These are phyloP conservation scores for Cyberlindnera samutprakarnensis DNA, from an alignment of 805 yeast genomes.

Conservation along the genomic window DNA sequence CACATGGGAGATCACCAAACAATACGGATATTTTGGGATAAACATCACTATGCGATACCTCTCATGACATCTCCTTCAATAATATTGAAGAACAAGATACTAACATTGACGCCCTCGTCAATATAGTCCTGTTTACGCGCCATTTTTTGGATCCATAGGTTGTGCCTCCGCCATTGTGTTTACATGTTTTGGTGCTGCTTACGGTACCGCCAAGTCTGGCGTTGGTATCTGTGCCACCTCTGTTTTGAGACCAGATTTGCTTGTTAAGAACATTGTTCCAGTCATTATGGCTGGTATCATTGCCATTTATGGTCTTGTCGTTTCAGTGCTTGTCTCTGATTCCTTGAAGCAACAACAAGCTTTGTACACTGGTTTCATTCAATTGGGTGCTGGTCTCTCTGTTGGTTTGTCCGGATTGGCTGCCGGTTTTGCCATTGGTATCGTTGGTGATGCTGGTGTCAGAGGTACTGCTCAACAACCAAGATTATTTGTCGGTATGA, in stretches of 20 bases:
- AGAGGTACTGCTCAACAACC: constrained; percentile 99
- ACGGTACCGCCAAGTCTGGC: constrained; percentile 99
- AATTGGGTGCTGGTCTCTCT: constrained; percentile 95
- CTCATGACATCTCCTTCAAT: too few relatives aligned
- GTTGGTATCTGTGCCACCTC: constrained; percentile 99
- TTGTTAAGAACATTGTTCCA: constrained; percentile 91
- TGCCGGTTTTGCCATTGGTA: constrained; percentile 98
- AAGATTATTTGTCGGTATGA: constrained; percentile 97
- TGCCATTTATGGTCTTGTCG: constrained; percentile 97
- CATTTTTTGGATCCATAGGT: constrained; percentile 99
- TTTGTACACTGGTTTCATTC: constrained; percentile 94
- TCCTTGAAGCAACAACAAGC: constrained; percentile 87
- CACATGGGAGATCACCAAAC: too few relatives aligned
- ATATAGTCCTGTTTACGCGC: constrained; percentile 48
- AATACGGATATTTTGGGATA: too few relatives aligned
- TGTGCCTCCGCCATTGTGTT: constrained; percentile 99
- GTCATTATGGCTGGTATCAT: constrained; percentile 99
- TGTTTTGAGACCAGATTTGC: constrained; percentile 93
- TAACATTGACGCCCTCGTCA: too few relatives aligned
- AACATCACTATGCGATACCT: too few relatives aligned
- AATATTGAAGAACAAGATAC: not conserved
- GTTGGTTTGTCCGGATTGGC: constrained; percentile 97
- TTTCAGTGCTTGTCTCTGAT: constrained; percentile 88
- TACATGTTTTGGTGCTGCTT: constrained; percentile 98
- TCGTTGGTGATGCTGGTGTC: constrained; percentile 99